phyloP scores from a whole-genome alignment of 352 stramenopile species.

The Globisporangium barbulae region DNA sequence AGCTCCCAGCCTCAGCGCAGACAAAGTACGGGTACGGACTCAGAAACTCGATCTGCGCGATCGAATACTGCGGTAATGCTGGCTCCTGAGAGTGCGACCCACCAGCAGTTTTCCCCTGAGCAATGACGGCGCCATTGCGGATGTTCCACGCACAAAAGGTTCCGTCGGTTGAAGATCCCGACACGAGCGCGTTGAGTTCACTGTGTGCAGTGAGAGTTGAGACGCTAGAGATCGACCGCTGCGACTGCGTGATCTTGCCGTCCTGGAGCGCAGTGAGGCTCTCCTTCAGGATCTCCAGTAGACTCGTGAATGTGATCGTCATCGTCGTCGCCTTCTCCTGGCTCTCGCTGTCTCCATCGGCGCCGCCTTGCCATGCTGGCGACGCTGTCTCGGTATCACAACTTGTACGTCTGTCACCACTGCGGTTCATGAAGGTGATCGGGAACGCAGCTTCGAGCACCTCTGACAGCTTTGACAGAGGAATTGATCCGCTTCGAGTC shows the following conservation, averaged over 20 bases:
- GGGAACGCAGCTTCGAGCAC: conserved; percentile 27
- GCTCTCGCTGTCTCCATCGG: not conserved
- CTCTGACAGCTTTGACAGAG: conserved; percentile 13
- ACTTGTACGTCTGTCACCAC: no score
- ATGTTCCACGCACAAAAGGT: conserved; percentile 54
- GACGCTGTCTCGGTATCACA: not conserved
- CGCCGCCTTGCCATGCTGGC: not conserved
- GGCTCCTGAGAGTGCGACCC: not conserved
- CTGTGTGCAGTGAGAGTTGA: conserved; percentile 32
- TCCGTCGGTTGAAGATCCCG: conserved; percentile 26
- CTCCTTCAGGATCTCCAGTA: conserved; percentile 28
- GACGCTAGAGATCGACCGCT: conserved; percentile 12
- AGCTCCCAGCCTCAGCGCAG: conserved; percentile 28
- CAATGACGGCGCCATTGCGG: conserved; percentile 30
- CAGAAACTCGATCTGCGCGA: conserved; percentile 32
- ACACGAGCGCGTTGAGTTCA: conserved; percentile 25
- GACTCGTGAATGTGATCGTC: conserved; percentile 24
- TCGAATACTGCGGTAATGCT: not conserved
- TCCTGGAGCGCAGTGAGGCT: conserved; percentile 16
- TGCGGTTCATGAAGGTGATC: not conserved
- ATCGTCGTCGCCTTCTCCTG: conserved; percentile 4
- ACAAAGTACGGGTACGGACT: conserved; percentile 41
- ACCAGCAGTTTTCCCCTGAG: conserved; percentile 16
- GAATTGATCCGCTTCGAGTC: conserved; percentile 10
- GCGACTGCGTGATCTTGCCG: not conserved